Conservation (phyloP, 345 rosid species). For the Brassica incana region DNA sequence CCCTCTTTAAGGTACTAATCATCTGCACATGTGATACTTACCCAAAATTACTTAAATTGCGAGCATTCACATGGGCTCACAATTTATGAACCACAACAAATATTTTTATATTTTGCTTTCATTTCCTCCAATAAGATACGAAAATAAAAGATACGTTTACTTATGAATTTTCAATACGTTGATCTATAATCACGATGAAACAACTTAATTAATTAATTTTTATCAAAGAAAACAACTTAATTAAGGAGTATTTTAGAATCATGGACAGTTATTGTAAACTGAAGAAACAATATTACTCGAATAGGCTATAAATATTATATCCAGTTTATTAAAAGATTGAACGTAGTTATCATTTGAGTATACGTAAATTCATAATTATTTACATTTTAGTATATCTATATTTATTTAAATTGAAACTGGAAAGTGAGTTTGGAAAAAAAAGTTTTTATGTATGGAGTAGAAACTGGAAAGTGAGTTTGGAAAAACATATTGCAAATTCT, state of each 20-base stretch:
- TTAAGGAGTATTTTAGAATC: background rate
- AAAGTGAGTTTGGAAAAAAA: too few relatives aligned
- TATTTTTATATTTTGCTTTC: background rate
- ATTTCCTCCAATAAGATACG: background rate
- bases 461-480: too few relatives aligned
- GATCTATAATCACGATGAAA: slow-evolving; percentile 6
- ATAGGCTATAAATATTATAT: background rate
- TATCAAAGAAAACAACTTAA: too few relatives aligned
- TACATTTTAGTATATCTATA: background rate
- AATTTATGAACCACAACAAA: background rate
- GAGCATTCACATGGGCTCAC: background rate
- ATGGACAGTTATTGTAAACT: background rate
- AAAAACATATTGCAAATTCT: background rate
- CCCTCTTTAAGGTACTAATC: background rate
- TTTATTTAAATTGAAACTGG: background rate
- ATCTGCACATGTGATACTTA: background rate
- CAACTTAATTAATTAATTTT: background rate
- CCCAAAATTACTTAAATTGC: background rate
- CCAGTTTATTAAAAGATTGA: background rate
- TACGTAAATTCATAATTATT: background rate
- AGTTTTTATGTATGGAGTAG: too few relatives aligned
- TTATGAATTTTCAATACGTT: slow-evolving; percentile 20
- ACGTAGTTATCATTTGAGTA: background rate
- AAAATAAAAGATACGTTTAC: too few relatives aligned
- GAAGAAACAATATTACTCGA: background rate